These are phyloP conservation scores for Pelargonium australe DNA, from an alignment of 441 rosid genomes.

Conservation along the genomic window DNA sequence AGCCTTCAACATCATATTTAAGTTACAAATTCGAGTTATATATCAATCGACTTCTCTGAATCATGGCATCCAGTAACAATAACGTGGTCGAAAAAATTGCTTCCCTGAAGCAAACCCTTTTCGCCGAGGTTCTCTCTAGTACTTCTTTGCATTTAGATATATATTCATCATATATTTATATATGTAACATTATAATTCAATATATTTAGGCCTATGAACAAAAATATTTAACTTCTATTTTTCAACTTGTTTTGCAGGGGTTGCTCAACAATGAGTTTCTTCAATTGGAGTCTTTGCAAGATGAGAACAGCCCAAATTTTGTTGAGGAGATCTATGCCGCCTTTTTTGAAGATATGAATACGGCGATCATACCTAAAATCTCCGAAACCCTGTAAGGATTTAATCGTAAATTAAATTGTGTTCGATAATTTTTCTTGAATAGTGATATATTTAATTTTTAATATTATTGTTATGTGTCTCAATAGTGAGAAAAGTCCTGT, in stretches of 20 bases:
- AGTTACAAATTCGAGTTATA: neutral
- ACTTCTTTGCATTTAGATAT: neutral
- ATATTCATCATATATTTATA: neutral
- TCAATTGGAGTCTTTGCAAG: neutral
- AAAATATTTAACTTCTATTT: neutral
- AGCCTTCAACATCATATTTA: neutral
- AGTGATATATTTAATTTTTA: neutral
- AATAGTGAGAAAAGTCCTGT: neutral
- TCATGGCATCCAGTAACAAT: neutral
- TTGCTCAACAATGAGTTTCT: neutral
- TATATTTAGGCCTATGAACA: neutral
- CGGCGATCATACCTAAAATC: neutral
- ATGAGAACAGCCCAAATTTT: neutral
- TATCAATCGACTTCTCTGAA: neutral
- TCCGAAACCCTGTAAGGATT: neutral
- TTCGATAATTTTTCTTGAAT: no score
- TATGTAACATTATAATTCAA: neutral
- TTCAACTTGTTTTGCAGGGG: neutral
- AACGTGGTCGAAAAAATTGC: neutral
- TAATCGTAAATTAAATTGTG: neutral
- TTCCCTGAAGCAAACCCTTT: neutral
- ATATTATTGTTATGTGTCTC: neutral
- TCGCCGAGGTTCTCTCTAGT: neutral
- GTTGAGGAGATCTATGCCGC: neutral
- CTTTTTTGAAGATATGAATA: neutral